These are phyloP conservation scores for Diplocarpon mali DNA, from an alignment of 2,329 filamentous ascomycete genomes.

Conservation along the genomic window DNA sequence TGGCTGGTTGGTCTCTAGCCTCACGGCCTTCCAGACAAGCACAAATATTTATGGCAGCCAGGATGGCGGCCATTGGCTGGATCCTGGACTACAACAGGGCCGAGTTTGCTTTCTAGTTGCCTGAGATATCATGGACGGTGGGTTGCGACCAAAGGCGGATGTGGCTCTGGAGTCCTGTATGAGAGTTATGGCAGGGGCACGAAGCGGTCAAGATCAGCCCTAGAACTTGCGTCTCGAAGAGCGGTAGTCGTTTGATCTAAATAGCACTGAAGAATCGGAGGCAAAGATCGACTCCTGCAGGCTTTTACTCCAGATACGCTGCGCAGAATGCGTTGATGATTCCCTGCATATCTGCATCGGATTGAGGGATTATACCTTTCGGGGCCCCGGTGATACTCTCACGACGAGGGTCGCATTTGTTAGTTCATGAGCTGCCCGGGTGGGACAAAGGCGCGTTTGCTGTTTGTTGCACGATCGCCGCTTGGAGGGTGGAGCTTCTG, in stretches of 20 bases:
- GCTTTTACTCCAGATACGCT: slow-evolving; percentile 10
- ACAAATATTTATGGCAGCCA: slow-evolving; percentile 10
- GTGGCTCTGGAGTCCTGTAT: slow-evolving; percentile 6
- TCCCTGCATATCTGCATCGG: slow-evolving; percentile 8
- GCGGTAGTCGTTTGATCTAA: slow-evolving; percentile 14
- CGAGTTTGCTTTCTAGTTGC: slow-evolving; percentile 17
- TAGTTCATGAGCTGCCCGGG: slow-evolving; percentile 5
- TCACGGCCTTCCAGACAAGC: slow-evolving; percentile 17
- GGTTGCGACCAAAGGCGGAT: slow-evolving; percentile 2
- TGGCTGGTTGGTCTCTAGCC: slow-evolving; percentile 11
- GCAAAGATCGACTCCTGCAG: slow-evolving; percentile 6
- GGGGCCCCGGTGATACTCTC: slow-evolving; percentile 4
- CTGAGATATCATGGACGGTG: not conserved
- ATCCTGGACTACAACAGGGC: slow-evolving; percentile 5
- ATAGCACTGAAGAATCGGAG: slow-evolving; percentile 5
- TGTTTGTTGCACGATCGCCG: slow-evolving; percentile 16
- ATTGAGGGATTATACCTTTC: slow-evolving; percentile 2
- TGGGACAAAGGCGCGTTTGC: slow-evolving; percentile 16
- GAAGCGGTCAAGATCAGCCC: slow-evolving; percentile 10
- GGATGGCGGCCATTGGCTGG: slow-evolving; percentile 7
- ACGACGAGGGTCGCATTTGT: not conserved
- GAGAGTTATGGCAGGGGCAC: slow-evolving; percentile 5
- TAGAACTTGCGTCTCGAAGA: slow-evolving; percentile 6
- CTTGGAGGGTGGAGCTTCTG: slow-evolving; percentile 14
- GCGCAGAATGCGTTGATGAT: slow-evolving; percentile 10